Percentiles rank a stretch among this genome's conserved stretches.
Conservation (phyloP, 768 basidiomycete species). For the Pisolithus microcarpus region DNA sequence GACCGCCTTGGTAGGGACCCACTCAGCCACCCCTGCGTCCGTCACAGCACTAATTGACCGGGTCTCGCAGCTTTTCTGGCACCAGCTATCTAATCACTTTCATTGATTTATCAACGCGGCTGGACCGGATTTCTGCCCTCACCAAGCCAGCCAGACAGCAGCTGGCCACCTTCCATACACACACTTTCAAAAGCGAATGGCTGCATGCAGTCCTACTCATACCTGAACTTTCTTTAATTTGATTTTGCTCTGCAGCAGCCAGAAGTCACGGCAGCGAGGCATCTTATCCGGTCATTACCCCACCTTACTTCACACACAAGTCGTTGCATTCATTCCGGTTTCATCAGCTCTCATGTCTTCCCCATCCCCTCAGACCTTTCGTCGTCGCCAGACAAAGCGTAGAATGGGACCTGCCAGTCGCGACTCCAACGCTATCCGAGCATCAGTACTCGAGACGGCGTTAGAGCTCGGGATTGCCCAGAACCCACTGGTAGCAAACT, state of each 20-base stretch:
- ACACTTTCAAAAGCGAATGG: slow-evolving; percentile 16
- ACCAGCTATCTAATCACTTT: no score
- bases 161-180: not conserved
- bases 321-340: slow-evolving; percentile 11
- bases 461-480: slow-evolving; percentile 58
- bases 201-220: slow-evolving; percentile 1
- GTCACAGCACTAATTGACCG: no score
- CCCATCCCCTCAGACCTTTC: slow-evolving; percentile 12
- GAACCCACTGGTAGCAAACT: slow-evolving; percentile 54
- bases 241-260: slow-evolving; percentile 8
- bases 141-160: not conserved
- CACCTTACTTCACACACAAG: slow-evolving; percentile 3
- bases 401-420: slow-evolving; percentile 24
- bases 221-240: slow-evolving; percentile 7
- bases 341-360: slow-evolving; percentile 15
- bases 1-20: no score
- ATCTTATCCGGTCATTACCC: slow-evolving; percentile 1
- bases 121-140: slow-evolving; percentile 14
- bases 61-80: no score
- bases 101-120: not conserved
- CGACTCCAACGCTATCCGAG: slow-evolving; percentile 54
- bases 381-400: slow-evolving; percentile 22
- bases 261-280: slow-evolving; percentile 2
- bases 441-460: slow-evolving; percentile 69
- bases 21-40: no score